phyloP scores from a whole-genome alignment of 2,329 filamentous ascomycete genomes.

The Colletotrichum tamarilloi region DNA sequence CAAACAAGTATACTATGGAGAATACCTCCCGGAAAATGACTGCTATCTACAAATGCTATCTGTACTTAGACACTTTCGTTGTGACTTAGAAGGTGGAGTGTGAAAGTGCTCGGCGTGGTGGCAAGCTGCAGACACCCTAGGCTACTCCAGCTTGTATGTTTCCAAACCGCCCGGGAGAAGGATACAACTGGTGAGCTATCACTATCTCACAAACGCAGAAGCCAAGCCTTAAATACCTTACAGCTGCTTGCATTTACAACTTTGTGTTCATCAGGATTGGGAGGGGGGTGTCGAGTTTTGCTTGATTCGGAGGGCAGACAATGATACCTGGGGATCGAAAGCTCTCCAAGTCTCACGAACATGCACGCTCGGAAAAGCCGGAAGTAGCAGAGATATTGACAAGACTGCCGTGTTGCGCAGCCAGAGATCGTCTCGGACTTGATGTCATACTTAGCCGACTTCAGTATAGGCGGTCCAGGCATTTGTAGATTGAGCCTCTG shows the following conservation, averaged over 20 bases:
- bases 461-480: background rate
- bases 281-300: background rate
- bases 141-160: no score
- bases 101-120: rapidly evolving
- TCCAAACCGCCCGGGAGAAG: no score
- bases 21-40: background rate
- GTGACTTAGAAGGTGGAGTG: background rate
- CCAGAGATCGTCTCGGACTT: background rate
- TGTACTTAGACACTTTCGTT: background rate
- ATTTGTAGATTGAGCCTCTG: background rate
- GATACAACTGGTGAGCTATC: no score
- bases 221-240: no score
- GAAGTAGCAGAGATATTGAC: background rate
- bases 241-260: no score
- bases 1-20: background rate
- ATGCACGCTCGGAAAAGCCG: background rate
- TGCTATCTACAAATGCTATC: no score
- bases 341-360: background rate
- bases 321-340: rapidly evolving
- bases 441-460: background rate
- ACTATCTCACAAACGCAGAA: no score
- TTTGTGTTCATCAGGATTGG: background rate
- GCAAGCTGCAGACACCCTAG: background rate
- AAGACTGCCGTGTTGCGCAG: background rate
- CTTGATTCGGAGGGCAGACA: background rate